Conservation (phyloP, 2,329 filamentous ascomycete genomes). For the Trichoderma sp. region DNA sequence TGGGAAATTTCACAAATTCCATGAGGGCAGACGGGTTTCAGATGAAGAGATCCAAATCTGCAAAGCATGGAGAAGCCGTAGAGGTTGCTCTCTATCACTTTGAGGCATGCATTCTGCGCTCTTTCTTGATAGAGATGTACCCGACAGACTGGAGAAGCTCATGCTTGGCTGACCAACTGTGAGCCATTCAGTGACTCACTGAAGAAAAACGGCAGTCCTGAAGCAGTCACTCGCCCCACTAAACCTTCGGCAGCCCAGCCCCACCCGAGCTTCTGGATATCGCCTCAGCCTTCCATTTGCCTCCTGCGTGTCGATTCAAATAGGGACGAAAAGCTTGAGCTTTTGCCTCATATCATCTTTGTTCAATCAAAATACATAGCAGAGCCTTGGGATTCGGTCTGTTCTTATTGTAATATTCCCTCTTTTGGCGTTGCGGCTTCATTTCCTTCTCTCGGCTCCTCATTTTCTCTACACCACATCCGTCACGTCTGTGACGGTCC, state of each 20-base stretch:
- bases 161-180: neutral
- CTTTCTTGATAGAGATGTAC: neutral
- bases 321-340: neutral
- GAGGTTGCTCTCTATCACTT: neutral
- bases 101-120: rapidly evolving
- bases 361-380: neutral
- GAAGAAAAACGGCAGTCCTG: neutral
- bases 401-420: neutral
- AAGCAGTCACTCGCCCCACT: slow-evolving; percentile 9
- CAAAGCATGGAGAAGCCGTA: neutral
- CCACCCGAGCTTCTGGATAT: slow-evolving; percentile 8
- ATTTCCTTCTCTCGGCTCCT: neutral
- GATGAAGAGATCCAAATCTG: slow-evolving; percentile 3
- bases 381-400: neutral
- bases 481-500: neutral
- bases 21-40: neutral
- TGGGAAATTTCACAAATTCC: neutral
- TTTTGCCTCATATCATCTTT: neutral
- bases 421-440: slow-evolving; percentile 18
- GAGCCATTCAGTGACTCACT: slow-evolving; percentile 13
- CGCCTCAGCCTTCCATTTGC: neutral
- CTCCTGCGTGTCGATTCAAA: neutral
- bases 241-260: slow-evolving; percentile 1
- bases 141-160: neutral
- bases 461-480: neutral